Percentiles rank a stretch among this genome's conserved stretches.
Conservation (phyloP, 371 early-diverging fungal species). For the Apophysomyces variabilis region DNA sequence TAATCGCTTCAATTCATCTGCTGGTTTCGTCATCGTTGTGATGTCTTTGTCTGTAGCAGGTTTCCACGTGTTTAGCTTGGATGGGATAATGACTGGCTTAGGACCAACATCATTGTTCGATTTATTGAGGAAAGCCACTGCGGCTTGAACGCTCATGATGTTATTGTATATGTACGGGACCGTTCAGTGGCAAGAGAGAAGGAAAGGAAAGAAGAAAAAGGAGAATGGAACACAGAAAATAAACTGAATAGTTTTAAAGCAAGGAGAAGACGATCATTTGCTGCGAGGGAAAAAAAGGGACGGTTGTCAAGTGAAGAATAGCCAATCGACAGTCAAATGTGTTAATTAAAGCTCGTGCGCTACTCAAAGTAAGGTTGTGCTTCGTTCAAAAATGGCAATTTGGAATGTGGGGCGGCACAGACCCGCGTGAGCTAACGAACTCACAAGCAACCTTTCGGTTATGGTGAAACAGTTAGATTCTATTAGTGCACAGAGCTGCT, state of each 20-base stretch:
- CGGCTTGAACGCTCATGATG: constrained; percentile 47
- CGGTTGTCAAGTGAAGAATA: constrained; percentile 11
- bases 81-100: constrained; percentile 7
- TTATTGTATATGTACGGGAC: neutral
- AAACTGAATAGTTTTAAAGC: constrained; percentile 8
- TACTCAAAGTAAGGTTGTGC: constrained; percentile 5
- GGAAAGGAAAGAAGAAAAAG: constrained; percentile 11
- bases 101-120: constrained; percentile 14
- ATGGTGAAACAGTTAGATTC: no score
- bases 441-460: no score
- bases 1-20: constrained; percentile 20
- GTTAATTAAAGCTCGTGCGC: constrained; percentile 28
- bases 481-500: no score
- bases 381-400: constrained; percentile 22
- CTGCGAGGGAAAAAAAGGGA: constrained; percentile 4
- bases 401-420: constrained; percentile 18
- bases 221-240: constrained; percentile 12
- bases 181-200: constrained; percentile 4
- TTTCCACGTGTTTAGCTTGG: constrained; percentile 15
- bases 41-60: neutral
- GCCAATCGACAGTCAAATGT: constrained; percentile 18
- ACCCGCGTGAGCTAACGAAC: constrained; percentile 2
- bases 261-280: constrained; percentile 12
- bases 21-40: neutral
- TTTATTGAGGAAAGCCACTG: constrained; percentile 45